Evolutionary conservation across 1,284 basidiomycete species (phyloP).

Genomic region (Neolentinus lepideus): DNA sequence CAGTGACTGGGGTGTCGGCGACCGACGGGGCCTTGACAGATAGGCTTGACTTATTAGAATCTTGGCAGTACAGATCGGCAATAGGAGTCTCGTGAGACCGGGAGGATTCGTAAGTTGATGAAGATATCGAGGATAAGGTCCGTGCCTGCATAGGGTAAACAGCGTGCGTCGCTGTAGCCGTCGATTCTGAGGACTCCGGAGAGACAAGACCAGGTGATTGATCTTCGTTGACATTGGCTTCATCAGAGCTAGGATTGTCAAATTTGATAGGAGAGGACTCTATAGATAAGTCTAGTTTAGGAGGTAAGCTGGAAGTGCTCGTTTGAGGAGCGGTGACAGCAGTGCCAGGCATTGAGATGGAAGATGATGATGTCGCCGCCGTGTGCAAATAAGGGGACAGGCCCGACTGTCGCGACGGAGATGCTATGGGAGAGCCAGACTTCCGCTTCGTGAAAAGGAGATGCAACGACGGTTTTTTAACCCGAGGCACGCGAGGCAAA

Average conservation of each 20-base stretch:
- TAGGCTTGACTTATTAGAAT: neutral
- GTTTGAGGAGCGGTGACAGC: conserved; percentile 32
- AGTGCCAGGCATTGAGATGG: conserved; percentile 15
- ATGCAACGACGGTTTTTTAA: conserved; percentile 27
- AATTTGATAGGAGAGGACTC: conserved; percentile 37
- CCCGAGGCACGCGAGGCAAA: conserved; percentile 6
- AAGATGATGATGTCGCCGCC: conserved; percentile 36
- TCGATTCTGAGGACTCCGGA: neutral
- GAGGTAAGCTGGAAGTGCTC: conserved; percentile 32
- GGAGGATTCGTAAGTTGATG: conserved; percentile 1
- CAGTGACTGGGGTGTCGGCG: conserved; percentile 18
- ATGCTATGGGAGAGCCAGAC: conserved; percentile 14
- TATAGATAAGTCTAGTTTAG: conserved; percentile 43
- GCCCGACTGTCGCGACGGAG: conserved; percentile 6
- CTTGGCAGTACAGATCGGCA: conserved; percentile 31
- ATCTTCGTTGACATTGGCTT: neutral
- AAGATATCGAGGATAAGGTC: conserved; percentile 15
- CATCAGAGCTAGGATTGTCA: conserved; percentile 15
- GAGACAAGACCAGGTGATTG: neutral
- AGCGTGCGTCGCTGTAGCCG: neutral
- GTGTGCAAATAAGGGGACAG: conserved; percentile 16
- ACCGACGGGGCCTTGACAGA: conserved; percentile 18
- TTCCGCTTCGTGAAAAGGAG: conserved; percentile 27
- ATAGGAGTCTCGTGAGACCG: conserved; percentile 35
- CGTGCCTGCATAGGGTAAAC: conserved; percentile 9